These are phyloP conservation scores for Aspergillus hortae DNA, from an alignment of 2,329 filamentous ascomycete species.

Conservation along the genomic window DNA sequence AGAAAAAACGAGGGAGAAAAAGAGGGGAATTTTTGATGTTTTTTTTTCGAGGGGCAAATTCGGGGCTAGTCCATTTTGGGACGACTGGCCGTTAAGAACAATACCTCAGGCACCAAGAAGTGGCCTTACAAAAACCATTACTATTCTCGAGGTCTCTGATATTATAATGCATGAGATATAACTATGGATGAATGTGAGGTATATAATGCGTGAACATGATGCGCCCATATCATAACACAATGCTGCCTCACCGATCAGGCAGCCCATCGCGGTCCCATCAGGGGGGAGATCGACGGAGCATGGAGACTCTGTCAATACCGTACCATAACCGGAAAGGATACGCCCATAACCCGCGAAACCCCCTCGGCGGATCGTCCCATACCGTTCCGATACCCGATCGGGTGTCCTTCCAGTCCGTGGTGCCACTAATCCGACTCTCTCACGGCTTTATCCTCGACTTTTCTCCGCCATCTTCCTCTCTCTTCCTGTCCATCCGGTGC, in stretches of 20 bases:
- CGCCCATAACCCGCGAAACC: too few relatives aligned
- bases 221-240: neutral
- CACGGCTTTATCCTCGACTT: neutral
- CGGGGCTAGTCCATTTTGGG: conserved; percentile 12
- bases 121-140: too few relatives aligned
- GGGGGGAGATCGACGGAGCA: neutral
- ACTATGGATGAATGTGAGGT: too few relatives aligned
- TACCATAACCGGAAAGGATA: too few relatives aligned
- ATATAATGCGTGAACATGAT: neutral
- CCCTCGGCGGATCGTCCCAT: neutral
- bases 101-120: neutral
- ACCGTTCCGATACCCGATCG: neutral
- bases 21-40: conserved; percentile 27
- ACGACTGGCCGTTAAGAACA: neutral
- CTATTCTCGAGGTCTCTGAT: too few relatives aligned
- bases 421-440: conserved; percentile 7
- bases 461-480: neutral
- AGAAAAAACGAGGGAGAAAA: conserved; percentile 4
- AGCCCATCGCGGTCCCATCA: neutral
- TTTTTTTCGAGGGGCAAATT: conserved; percentile 14
- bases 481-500: neutral
- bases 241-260: neutral
- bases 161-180: too few relatives aligned
- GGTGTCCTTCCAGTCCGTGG: conserved; percentile 4
- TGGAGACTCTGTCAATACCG: too few relatives aligned